Conservation (phyloP, 805 yeast genomes). For the Yamadazyma akitaensis region DNA sequence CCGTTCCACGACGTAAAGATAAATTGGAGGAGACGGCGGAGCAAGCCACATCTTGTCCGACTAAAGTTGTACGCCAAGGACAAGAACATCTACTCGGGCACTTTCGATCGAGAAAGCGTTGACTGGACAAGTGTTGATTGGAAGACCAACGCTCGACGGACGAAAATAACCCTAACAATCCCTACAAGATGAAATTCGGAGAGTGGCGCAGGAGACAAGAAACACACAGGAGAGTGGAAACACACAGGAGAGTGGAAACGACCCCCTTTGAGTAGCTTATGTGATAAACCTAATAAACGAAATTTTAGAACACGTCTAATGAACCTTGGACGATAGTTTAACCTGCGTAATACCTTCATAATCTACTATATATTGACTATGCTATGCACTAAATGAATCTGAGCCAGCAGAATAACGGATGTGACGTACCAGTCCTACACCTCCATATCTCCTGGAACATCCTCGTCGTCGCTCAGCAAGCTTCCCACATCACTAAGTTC, state of each 20-base stretch:
- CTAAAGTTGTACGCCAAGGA: background rate
- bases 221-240: no score
- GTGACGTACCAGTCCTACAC: background rate
- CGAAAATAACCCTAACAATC: background rate
- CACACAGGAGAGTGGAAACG: no score
- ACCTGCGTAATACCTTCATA: background rate
- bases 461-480: constrained; percentile 46
- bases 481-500: constrained; percentile 50
- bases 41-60: background rate
- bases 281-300: no score
- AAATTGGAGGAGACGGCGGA: background rate
- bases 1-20: background rate
- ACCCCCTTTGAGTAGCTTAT: no score
- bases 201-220: no score
- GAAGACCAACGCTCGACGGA: background rate
- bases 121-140: background rate
- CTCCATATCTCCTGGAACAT: constrained; percentile 13
- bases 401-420: background rate
- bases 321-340: no score
- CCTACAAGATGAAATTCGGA: background rate
- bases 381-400: background rate
- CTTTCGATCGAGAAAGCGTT: background rate
- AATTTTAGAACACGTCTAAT: no score
- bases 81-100: background rate
- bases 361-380: background rate